Percentiles rank a stretch among this genome's conserved stretches.
Evolutionary conservation across 768 basidiomycete species (phyloP).

Genomic region (Cystofilobasidium ferigula): DNA sequence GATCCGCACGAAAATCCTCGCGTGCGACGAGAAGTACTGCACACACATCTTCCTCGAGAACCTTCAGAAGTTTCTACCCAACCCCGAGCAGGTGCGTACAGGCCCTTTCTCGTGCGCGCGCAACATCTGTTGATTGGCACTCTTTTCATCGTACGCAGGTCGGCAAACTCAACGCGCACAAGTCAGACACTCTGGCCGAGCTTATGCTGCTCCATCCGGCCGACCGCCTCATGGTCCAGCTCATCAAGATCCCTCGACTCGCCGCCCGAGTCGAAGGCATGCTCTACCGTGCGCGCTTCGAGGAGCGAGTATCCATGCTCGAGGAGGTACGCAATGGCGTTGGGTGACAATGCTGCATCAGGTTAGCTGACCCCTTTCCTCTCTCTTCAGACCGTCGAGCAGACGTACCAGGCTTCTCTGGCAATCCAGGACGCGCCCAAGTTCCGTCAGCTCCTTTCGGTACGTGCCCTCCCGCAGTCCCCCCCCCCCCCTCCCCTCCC

Average conservation of each 20-base stretch:
- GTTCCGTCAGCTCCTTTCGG: slow-evolving; percentile 83
- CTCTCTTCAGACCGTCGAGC: slow-evolving; percentile 44
- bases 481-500: too few species aligned
- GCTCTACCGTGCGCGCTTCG: slow-evolving; percentile 80
- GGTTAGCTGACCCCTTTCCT: too few species aligned
- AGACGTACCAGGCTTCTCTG: slow-evolving; percentile 68
- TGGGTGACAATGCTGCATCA: too few species aligned
- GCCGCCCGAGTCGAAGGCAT: slow-evolving; percentile 85
- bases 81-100: slow-evolving; percentile 65
- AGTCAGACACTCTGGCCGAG: slow-evolving; percentile 66
- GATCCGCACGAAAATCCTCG: slow-evolving; percentile 67
- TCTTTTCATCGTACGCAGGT: slow-evolving; percentile 43
- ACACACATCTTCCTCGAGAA: slow-evolving; percentile 81
- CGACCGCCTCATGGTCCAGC: slow-evolving; percentile 90
- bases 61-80: slow-evolving; percentile 73
- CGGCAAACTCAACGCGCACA: slow-evolving; percentile 81
- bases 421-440: slow-evolving; percentile 66
- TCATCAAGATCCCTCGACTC: slow-evolving; percentile 86
- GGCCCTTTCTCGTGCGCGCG: neutral
- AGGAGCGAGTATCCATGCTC: slow-evolving; percentile 68
- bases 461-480: slow-evolving; percentile 38
- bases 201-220: slow-evolving; percentile 81
- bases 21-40: slow-evolving; percentile 77
- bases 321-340: slow-evolving; percentile 53
- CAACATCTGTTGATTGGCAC: neutral